Evolutionary conservation across 371 early-diverging fungal species (phyloP).

Genomic region (Chytridium lagenaria): DNA sequence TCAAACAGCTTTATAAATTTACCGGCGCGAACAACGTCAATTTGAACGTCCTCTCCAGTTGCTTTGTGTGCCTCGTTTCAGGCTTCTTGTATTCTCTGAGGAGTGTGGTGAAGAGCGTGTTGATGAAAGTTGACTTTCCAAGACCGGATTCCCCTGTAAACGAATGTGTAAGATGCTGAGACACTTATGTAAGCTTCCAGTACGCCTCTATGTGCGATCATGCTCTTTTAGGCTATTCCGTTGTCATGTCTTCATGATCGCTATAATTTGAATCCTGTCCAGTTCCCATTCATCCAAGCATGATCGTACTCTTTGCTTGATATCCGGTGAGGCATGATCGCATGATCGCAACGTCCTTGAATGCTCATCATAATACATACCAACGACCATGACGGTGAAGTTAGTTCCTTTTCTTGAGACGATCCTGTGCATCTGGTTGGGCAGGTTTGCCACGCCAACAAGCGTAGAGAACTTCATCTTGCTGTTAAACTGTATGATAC

Average conservation of each 20-base stretch:
- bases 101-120: too few species aligned
- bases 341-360: neutral
- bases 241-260: too few species aligned
- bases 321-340: neutral
- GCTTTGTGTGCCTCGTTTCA: constrained; percentile 69
- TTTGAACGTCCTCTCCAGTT: constrained; percentile 91
- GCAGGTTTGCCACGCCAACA: constrained; percentile 97
- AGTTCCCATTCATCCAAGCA: too few species aligned
- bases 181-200: neutral
- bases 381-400: constrained; percentile 97
- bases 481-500: too few species aligned
- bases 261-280: too few species aligned
- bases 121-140: constrained; percentile 91
- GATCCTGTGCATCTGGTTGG: constrained; percentile 97
- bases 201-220: neutral
- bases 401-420: constrained; percentile 91
- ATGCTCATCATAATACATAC: constrained; percentile 57
- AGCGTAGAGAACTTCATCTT: constrained; percentile 15
- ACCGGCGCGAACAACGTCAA: too few species aligned
- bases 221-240: neutral
- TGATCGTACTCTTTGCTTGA: neutral
- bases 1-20: too few species aligned
- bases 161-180: neutral
- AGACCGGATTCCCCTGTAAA: constrained; percentile 75
- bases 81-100: constrained; percentile 89